Conservation (phyloP, 148 eudicot species). For the Dianthus caryophyllus region DNA sequence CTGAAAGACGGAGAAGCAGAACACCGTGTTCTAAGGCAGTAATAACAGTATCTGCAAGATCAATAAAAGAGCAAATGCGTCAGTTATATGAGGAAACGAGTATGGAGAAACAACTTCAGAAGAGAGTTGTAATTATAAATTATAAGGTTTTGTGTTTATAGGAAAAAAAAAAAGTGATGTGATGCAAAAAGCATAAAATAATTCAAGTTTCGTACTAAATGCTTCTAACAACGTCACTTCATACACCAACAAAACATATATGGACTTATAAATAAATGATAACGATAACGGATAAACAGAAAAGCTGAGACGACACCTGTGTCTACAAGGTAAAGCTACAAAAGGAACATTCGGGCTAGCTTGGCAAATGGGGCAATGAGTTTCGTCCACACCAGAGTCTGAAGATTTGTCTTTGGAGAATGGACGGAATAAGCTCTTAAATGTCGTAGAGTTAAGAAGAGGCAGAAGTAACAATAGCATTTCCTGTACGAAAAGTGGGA, state of each 20-base stretch:
- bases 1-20: constrained; percentile 70
- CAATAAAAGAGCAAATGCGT: not conserved
- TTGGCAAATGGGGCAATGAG: constrained; percentile 83
- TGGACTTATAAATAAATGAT: no score
- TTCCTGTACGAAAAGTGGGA: constrained; percentile 54
- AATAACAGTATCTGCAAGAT: constrained; percentile 83
- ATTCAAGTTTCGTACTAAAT: no score
- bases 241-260: no score
- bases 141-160: no score
- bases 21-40: constrained; percentile 87
- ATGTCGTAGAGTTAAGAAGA: constrained; percentile 84
- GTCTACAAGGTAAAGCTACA: constrained; percentile 89
- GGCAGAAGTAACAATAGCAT: constrained; percentile 93
- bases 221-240: no score
- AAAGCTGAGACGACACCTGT: constrained; percentile 42
- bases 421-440: constrained; percentile 69
- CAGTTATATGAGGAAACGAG: not conserved
- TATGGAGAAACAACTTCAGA: no score
- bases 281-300: no score
- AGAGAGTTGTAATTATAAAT: no score
- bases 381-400: constrained; percentile 47
- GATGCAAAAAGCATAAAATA: no score
- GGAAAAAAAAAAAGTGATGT: no score
- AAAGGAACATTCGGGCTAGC: constrained; percentile 73
- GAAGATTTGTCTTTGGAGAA: constrained; percentile 80